Evolutionary conservation across 2,329 filamentous ascomycete genomes (phyloP).

Genomic region (Colletotrichum gigasporum): DNA sequence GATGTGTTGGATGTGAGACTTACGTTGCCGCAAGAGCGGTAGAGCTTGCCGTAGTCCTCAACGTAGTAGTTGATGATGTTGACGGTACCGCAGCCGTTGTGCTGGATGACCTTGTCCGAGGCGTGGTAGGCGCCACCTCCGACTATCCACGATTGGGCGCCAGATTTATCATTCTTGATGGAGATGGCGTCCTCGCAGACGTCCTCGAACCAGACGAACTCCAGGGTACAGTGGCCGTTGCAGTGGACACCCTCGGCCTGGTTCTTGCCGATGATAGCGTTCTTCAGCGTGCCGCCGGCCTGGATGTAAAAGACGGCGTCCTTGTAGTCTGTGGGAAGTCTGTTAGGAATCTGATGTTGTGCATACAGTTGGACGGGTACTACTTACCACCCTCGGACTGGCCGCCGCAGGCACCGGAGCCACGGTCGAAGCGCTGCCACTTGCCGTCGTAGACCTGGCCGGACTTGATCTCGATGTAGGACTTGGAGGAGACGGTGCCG

Average conservation of each 20-base stretch:
- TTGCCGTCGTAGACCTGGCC: constrained; percentile 44
- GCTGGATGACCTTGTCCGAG: constrained; percentile 56
- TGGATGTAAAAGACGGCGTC: constrained; percentile 55
- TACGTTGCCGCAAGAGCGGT: constrained; percentile 32
- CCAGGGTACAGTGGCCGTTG: constrained; percentile 50
- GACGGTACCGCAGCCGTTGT: constrained; percentile 56
- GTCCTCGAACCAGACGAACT: constrained; percentile 41
- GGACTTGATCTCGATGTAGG: constrained; percentile 38
- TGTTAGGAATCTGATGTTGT: not conserved
- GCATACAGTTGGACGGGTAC: accelerated
- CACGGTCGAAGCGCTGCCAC: constrained; percentile 49
- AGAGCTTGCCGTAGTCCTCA: constrained; percentile 58
- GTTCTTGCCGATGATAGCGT: constrained; percentile 55
- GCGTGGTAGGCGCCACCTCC: constrained; percentile 54
- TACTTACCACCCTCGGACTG: constrained; percentile 51
- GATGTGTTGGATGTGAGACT: too few species aligned
- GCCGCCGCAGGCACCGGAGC: constrained; percentile 49
- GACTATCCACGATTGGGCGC: constrained; percentile 37
- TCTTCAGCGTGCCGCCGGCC: constrained; percentile 53
- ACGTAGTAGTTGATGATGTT: constrained; percentile 51
- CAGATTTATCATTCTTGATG: constrained; percentile 31
- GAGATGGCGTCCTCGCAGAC: constrained; percentile 40
- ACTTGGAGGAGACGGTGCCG: constrained; percentile 36
- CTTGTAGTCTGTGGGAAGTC: constrained; percentile 39
- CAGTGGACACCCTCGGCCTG: constrained; percentile 55